phyloP scores from a whole-genome alignment of 2,329 filamentous ascomycete genomes.

The Talaromyces islandicus region DNA sequence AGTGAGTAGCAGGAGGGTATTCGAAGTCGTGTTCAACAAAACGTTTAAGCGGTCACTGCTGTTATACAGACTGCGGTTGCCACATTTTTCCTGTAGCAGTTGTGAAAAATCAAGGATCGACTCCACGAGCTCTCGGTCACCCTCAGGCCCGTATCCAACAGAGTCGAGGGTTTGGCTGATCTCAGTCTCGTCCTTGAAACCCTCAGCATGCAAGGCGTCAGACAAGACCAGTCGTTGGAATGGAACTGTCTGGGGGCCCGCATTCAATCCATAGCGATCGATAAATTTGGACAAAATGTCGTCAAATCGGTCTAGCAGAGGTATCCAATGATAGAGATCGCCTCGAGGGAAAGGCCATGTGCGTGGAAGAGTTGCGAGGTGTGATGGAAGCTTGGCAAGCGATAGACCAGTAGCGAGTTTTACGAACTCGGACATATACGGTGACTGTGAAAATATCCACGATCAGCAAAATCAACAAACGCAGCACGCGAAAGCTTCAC shows the following conservation, averaged over 20 bases:
- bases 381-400: constrained; percentile 68
- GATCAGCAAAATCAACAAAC: constrained; percentile 16
- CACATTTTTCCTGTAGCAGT: constrained; percentile 86
- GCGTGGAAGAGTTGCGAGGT: constrained; percentile 74
- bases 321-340: constrained; percentile 97
- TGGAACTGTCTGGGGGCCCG: constrained; percentile 72
- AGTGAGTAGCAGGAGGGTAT: constrained; percentile 69
- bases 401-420: constrained; percentile 57
- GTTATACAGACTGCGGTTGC: constrained; percentile 91
- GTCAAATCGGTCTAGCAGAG: constrained; percentile 88
- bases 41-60: constrained; percentile 88
- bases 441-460: constrained; percentile 56
- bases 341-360: constrained; percentile 94
- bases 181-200: constrained; percentile 20
- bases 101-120: constrained; percentile 78
- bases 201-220: constrained; percentile 51
- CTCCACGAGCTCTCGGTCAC: constrained; percentile 74
- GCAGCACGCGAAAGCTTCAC: constrained; percentile 6
- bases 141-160: constrained; percentile 64
- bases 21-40: constrained; percentile 78
- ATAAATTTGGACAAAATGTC: constrained; percentile 77
- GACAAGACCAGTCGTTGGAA: constrained; percentile 49
- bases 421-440: constrained; percentile 79
- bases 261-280: constrained; percentile 69
- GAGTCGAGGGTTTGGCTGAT: constrained; percentile 49